Conservation (phyloP, 345 rosid species). For the Gossypium raimondii region DNA sequence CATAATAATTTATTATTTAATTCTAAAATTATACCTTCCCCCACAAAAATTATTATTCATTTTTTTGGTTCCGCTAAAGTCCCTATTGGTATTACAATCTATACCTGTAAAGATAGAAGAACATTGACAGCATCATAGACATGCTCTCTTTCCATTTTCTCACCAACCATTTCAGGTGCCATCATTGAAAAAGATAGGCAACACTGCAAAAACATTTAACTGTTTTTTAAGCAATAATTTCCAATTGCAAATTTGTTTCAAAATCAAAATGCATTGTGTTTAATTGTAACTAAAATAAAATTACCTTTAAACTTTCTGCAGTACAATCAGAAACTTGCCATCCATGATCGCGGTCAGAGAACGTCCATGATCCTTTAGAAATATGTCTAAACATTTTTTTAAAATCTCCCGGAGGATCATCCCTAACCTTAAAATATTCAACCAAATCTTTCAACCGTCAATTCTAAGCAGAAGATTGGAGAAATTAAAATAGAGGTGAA, state of each 20-base stretch:
- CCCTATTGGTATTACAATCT: too few relatives aligned
- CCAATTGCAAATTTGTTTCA: too few relatives aligned
- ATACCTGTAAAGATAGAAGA: constrained; percentile 47
- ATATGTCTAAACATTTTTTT: constrained; percentile 47
- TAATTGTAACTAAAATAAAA: neutral
- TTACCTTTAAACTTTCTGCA: constrained; percentile 53
- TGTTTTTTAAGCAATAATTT: neutral
- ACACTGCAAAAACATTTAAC: neutral
- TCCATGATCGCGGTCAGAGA: constrained; percentile 65
- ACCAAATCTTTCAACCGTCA: neutral
- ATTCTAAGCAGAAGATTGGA: neutral
- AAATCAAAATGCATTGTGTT: neutral
- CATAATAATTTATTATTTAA: too few relatives aligned
- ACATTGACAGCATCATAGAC: constrained; percentile 51
- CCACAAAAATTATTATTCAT: too few relatives aligned
- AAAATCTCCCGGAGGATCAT: constrained; percentile 53
- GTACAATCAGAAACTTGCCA: constrained; percentile 66
- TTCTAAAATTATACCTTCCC: too few relatives aligned
- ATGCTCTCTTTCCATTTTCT: constrained; percentile 35
- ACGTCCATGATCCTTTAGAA: constrained; percentile 63
- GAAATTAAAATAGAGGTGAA: neutral
- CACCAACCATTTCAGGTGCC: constrained; percentile 50
- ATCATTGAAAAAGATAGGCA: constrained; percentile 40
- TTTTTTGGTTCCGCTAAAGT: too few relatives aligned
- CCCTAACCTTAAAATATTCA: constrained; percentile 11